A percentile compares a stretch with the other conserved stretches of the same genome.
phyloP scores from a whole-genome alignment of 108 stramenopile species.

The Cyclotella cryptica region DNA sequence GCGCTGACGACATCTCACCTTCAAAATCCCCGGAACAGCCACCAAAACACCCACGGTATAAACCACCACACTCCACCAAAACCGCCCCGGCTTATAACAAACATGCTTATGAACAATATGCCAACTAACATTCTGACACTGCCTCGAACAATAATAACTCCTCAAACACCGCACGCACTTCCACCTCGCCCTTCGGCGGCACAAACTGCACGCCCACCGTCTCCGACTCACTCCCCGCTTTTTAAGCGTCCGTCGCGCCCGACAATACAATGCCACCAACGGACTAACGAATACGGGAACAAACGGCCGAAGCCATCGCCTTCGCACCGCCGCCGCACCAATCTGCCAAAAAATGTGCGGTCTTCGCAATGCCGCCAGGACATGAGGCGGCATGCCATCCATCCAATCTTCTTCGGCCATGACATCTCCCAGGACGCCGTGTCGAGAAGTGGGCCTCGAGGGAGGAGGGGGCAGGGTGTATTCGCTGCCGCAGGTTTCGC shows the following conservation, averaged over 20 bases:
- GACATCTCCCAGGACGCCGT: slow-evolving; percentile 25
- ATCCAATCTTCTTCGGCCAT: slow-evolving; percentile 81
- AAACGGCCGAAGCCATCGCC: slow-evolving; percentile 78
- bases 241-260: slow-evolving; percentile 82
- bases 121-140: slow-evolving; percentile 94
- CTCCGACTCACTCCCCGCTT: slow-evolving; percentile 87
- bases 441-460: slow-evolving; percentile 54
- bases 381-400: slow-evolving; percentile 93
- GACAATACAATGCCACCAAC: slow-evolving; percentile 84
- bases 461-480: slow-evolving; percentile 90
- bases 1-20: slow-evolving; percentile 30
- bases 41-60: slow-evolving; percentile 59
- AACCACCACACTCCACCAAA: slow-evolving; percentile 77
- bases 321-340: slow-evolving; percentile 74
- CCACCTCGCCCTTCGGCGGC: slow-evolving; percentile 87
- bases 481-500: slow-evolving; percentile 82
- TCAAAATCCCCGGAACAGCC: slow-evolving; percentile 73
- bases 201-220: slow-evolving; percentile 92
- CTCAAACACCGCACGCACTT: slow-evolving; percentile 92
- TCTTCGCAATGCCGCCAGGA: slow-evolving; percentile 79
- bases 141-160: slow-evolving; percentile 89
- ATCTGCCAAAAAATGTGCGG: slow-evolving; percentile 90
- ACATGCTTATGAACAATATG: slow-evolving; percentile 94
- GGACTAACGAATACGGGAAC: slow-evolving; percentile 85
- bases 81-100: slow-evolving; percentile 89